phyloP scores from a whole-genome alignment of 371 early-diverging fungal genomes.

The Rhizopus microsporus region DNA sequence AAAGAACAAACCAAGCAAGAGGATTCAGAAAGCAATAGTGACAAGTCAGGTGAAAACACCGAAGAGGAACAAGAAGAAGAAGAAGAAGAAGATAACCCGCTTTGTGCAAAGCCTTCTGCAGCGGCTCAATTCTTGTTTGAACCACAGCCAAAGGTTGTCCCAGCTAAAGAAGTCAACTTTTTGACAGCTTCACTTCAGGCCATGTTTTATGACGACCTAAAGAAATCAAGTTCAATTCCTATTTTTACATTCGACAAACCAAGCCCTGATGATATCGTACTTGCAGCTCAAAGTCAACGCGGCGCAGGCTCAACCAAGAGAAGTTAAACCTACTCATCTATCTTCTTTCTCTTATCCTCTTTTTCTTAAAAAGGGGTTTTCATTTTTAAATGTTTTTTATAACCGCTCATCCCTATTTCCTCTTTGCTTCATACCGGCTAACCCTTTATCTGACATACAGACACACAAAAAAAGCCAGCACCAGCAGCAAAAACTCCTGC shows the following conservation, averaged over 20 bases:
- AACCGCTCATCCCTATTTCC: conserved; percentile 4
- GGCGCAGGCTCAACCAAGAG: conserved; percentile 19
- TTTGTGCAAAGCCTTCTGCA: conserved; percentile 49
- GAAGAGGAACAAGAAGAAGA: conserved; percentile 4
- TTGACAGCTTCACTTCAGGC: conserved; percentile 15
- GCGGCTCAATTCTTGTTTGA: conserved; percentile 51
- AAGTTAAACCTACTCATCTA: neutral
- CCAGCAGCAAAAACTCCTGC: conserved; percentile 13
- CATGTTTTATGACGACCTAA: conserved; percentile 30
- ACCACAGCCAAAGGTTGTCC: conserved; percentile 8
- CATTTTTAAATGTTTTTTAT: conserved; percentile 2
- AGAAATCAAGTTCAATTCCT: conserved; percentile 22
- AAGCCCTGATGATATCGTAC: conserved; percentile 84
- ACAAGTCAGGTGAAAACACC: neutral
- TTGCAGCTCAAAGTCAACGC: conserved; percentile 60
- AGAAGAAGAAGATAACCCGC: conserved; percentile 13
- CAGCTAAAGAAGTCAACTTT: neutral
- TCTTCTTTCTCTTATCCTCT: conserved; percentile 5
- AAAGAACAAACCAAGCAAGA: conserved; percentile 1
- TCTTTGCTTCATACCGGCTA: neutral
- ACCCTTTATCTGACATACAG: conserved; percentile 2
- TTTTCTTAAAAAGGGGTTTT: neutral
- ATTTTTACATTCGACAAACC: conserved; percentile 74
- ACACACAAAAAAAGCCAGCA: neutral
- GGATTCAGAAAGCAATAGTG: neutral